Percentiles rank a stretch among this genome's conserved stretches.
Evolutionary conservation across 192 early-diverging fungal genomes (phyloP).

Genomic region (Jimgerdemannia lactiflua): DNA sequence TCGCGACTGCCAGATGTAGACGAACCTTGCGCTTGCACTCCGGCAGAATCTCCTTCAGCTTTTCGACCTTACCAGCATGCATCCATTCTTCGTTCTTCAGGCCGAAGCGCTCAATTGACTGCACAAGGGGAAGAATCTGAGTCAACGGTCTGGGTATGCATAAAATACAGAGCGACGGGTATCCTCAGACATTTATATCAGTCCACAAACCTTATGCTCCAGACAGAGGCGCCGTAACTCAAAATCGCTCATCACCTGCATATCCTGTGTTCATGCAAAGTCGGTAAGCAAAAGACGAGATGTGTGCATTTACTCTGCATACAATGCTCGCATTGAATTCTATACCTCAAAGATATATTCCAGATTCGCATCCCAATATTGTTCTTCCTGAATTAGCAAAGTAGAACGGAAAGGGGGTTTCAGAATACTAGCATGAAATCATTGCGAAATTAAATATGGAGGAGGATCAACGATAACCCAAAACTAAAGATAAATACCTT

Average conservation of each 20-base stretch:
- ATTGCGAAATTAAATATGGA: too few relatives aligned
- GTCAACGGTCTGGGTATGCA: too few relatives aligned
- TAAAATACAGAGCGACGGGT: not conserved
- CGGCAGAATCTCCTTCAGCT: conserved; percentile 55
- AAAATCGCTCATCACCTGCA: conserved; percentile 86
- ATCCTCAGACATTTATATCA: too few relatives aligned
- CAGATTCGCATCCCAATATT: conserved; percentile 73
- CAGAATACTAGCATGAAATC: too few relatives aligned
- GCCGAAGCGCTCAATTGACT: conserved; percentile 35
- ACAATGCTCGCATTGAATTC: not conserved
- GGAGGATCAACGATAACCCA: not conserved
- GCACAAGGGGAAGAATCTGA: not conserved
- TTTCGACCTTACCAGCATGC: conserved; percentile 75
- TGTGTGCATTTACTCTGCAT: too few relatives aligned
- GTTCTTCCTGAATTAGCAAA: conserved; percentile 61
- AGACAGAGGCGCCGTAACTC: conserved; percentile 71
- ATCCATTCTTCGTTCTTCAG: conserved; percentile 57
- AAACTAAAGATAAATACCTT: conserved; percentile 19
- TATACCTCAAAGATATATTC: conserved; percentile 67
- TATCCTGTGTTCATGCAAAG: conserved; percentile 44
- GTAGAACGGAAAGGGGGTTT: too few relatives aligned
- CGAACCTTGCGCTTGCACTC: conserved; percentile 42
- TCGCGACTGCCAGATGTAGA: not conserved
- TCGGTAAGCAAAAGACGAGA: too few relatives aligned
- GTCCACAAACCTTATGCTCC: conserved; percentile 45